Base-by-base conservation (phyloP, 2,329 filamentous ascomycete species). In the Coniochaeta pulveracea region DNA sequence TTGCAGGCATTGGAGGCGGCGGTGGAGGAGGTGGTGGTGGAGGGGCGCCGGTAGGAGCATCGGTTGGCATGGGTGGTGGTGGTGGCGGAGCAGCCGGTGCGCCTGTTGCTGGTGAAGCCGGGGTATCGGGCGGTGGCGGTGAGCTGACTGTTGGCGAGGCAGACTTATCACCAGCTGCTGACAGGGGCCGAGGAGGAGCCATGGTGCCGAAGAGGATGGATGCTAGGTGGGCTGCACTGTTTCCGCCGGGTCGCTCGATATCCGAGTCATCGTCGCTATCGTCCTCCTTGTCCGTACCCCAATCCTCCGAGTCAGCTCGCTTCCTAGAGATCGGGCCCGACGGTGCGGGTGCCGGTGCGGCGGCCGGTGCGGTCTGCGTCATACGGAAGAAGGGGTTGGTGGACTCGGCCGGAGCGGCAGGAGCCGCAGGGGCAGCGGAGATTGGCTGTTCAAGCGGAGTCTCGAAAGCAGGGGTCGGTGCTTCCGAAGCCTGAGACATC, bases 161-260 rank as follows among this genome's bases (percentile, higher is more conserved):
- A 7, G 64, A 64, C 46, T 83, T 82, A 43, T 82, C 77, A 35
- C 83, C 85, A 54, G 84, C 76, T 6, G 85, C 81, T 14, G 85
- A 93, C 27, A 95, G 60, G 19, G 89, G 88, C 33, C 89, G 77
- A 10, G 91, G 89, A 24, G 91, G 89, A 8, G 75, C 89, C 88
- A 98, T 96, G 33, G 88, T 94, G 38, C 91, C 89, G 53, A 98
- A 98, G 14, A 98, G 69, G 39, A 95, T 91, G 6, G 85, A 93
- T 11, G 91, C 91, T 23, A 98, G 73, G 47, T 94, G 85, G 39
- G 93, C 91, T 31, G 91, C 91, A 45, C 76, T 85, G 38, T 81
- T 78, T 35, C 85, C 85, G 33, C 82, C 82, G 12, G 84, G 79
- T 8, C 79, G 73, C 34, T 86, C 81, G 36, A 88, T 83, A 36